These are phyloP conservation scores for Globisporangium heterothallicum DNA, from an alignment of 352 stramenopile genomes.

Conservation along the genomic window DNA sequence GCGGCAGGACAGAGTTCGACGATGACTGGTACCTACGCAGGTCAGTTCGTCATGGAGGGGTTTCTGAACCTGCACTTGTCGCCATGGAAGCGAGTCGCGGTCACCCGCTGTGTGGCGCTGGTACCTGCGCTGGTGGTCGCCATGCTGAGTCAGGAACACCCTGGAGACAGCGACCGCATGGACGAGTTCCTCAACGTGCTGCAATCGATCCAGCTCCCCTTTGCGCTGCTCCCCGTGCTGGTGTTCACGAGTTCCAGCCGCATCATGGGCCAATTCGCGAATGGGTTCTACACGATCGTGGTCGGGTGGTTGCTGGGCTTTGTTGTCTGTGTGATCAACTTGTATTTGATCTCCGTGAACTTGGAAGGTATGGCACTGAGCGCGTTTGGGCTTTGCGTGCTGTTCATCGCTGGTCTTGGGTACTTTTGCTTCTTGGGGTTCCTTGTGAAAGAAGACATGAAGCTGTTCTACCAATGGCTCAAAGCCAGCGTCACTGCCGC, in stretches of 20 bases:
- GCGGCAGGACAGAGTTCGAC: conserved; percentile 93
- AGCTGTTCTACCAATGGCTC: conserved; percentile 25
- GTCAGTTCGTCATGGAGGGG: conserved; percentile 97
- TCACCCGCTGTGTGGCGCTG: conserved; percentile 91
- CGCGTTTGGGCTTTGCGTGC: conserved; percentile 18
- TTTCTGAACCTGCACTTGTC: conserved; percentile 92
- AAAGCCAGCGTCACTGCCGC: no score
- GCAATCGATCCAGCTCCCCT: conserved; percentile 90
- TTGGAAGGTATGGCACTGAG: conserved; percentile 44
- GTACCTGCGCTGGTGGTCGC: conserved; percentile 83
- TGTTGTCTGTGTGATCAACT: conserved; percentile 69
- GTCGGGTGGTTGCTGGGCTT: conserved; percentile 51
- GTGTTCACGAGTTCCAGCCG: conserved; percentile 75
- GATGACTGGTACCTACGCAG: conserved; percentile 96
- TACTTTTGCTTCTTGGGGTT: conserved; percentile 80
- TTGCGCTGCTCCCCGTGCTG: conserved; percentile 86
- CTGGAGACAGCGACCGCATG: conserved; percentile 79
- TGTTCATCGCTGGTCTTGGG: conserved; percentile 29
- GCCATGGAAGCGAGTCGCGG: conserved; percentile 64
- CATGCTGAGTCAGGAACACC: conserved; percentile 79
- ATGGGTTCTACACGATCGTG: conserved; percentile 34
- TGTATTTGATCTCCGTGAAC: conserved; percentile 73
- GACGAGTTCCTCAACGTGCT: conserved; percentile 91
- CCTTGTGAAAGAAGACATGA: conserved; percentile 39
- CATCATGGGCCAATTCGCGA: conserved; percentile 82